These are phyloP conservation scores for Panicum virgatum DNA, from an alignment of 202 grass and related monocot species.

Conservation along the genomic window DNA sequence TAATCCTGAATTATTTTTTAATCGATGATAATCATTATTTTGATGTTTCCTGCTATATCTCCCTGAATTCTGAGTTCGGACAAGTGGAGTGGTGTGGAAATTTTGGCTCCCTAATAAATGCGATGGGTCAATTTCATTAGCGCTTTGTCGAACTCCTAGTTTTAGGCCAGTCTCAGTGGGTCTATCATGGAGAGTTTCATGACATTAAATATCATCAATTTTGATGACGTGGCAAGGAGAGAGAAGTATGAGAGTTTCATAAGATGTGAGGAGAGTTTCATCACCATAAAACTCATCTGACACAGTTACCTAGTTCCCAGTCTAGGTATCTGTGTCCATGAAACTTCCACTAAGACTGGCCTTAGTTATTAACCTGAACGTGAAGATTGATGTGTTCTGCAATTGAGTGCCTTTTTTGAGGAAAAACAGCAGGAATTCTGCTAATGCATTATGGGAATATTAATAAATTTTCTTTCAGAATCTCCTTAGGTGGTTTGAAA, in stretches of 20 bases:
- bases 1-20: background rate
- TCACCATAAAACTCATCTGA: too few species aligned
- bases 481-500: background rate
- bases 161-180: too few species aligned
- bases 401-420: background rate
- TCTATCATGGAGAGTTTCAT: too few species aligned
- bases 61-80: background rate
- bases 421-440: background rate
- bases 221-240: too few species aligned
- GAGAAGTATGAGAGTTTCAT: too few species aligned
- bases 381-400: background rate
- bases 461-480: background rate
- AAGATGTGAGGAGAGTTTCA: too few species aligned
- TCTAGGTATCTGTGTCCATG: too few species aligned
- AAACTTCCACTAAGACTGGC: too few species aligned
- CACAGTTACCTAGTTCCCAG: too few species aligned
- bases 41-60: background rate
- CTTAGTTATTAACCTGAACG: background rate
- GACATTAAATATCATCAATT: too few species aligned
- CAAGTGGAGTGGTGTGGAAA: background rate
- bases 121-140: background rate
- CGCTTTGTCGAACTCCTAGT: background rate
- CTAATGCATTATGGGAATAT: background rate
- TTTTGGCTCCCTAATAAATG: background rate
- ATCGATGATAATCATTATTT: too few species aligned